Percentiles rank a stretch among this genome's conserved stretches.
These are phyloP conservation scores for Lentinula aciculospora DNA, from an alignment of 768 basidiomycete genomes.

Conservation along the genomic window DNA sequence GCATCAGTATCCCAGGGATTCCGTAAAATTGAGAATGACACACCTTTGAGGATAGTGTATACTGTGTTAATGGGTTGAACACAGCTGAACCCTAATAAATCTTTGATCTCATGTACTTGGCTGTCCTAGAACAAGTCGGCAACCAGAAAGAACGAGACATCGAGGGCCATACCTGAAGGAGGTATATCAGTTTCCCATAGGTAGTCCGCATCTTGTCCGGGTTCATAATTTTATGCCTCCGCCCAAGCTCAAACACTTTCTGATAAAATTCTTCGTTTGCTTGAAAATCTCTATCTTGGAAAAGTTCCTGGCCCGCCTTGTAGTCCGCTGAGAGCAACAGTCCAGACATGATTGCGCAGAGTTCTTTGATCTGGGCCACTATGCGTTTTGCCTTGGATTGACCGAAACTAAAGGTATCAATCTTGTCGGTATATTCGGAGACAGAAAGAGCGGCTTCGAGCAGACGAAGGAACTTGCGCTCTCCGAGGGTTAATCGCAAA, in stretches of 20 bases:
- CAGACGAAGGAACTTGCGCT: slow-evolving; percentile 81
- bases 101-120: slow-evolving; percentile 76
- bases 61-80: slow-evolving; percentile 77
- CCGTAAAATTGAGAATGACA: background rate
- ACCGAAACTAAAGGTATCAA: slow-evolving; percentile 75
- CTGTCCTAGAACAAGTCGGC: slow-evolving; percentile 53
- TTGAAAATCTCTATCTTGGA: slow-evolving; percentile 76
- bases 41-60: slow-evolving; percentile 40
- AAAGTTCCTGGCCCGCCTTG: slow-evolving; percentile 83
- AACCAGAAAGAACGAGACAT: background rate
- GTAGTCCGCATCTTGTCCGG: slow-evolving; percentile 89
- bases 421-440: slow-evolving; percentile 88
- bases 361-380: slow-evolving; percentile 79
- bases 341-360: slow-evolving; percentile 85
- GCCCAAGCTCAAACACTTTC: slow-evolving; percentile 73
- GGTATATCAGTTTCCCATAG: slow-evolving; percentile 81
- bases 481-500: slow-evolving; percentile 62
- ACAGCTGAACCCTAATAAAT: slow-evolving; percentile 74
- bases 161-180: slow-evolving; percentile 56
- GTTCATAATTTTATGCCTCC: slow-evolving; percentile 88
- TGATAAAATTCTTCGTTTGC: slow-evolving; percentile 79
- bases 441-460: slow-evolving; percentile 81
- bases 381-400: slow-evolving; percentile 83
- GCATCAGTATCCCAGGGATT: background rate
- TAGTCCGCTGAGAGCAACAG: slow-evolving; percentile 80